These are phyloP conservation scores for Xylariaceae sp. DNA, from an alignment of 2,329 filamentous ascomycete species.

Conservation along the genomic window DNA sequence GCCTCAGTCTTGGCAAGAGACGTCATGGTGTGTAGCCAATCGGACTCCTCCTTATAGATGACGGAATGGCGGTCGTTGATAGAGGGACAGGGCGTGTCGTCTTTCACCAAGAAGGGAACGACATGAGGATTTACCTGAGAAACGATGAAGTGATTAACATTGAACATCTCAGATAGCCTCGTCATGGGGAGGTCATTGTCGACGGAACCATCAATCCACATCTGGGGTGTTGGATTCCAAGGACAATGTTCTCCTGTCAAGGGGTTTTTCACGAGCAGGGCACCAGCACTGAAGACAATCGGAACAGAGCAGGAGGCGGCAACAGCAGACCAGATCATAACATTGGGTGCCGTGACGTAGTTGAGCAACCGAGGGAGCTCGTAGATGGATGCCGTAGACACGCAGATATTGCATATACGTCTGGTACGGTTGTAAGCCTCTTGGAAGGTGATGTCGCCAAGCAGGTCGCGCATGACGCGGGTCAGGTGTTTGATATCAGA, in stretches of 20 bases:
- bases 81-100: conserved; percentile 63
- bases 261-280: conserved; percentile 84
- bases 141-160: conserved; percentile 97
- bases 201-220: conserved; percentile 93
- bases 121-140: conserved; percentile 97
- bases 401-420: conserved; percentile 90
- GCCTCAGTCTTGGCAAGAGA: conserved; percentile 80
- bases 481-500: conserved; percentile 84
- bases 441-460: conserved; percentile 92
- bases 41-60: conserved; percentile 50
- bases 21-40: conserved; percentile 72
- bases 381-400: conserved; percentile 86
- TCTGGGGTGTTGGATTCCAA: conserved; percentile 86
- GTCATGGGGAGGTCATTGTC: conserved; percentile 95
- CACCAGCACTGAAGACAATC: conserved; percentile 79
- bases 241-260: conserved; percentile 76
- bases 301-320: conserved; percentile 96
- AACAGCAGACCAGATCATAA: conserved; percentile 95
- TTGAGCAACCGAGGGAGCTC: conserved; percentile 88
- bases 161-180: conserved; percentile 91
- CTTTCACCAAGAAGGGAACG: conserved; percentile 80
- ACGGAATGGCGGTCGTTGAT: conserved; percentile 35
- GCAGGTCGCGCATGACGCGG: conserved; percentile 78
- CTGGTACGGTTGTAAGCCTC: conserved; percentile 96
- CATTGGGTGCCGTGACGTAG: conserved; percentile 91